Base-by-base conservation (phyloP, 1,139 yeast genomes). In the Torulaspora globosa region DNA sequence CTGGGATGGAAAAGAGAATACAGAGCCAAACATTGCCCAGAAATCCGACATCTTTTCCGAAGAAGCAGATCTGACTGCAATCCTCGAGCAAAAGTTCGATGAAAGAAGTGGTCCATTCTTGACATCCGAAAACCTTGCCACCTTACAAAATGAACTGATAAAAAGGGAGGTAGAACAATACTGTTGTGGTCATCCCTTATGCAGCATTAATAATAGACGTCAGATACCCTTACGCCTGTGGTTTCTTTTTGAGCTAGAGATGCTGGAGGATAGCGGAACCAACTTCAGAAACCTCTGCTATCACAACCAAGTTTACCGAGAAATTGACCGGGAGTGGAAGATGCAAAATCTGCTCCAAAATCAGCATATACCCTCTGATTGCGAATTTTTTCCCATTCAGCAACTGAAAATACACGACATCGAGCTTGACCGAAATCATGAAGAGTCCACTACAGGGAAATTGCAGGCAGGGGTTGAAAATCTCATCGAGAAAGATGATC, bases 231-330 rank as follows among this genome's bases (percentile, higher is more conserved):
- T 56, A 8, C 50, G 64, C 18, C 31, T 49, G 14, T 60, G 64
- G 64, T 57, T 63, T 33, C 47, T 63, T 8, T 63, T 63, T 39
- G 67, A 63, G 24, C 37, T 63, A 15, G 67, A 63, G 42, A 52
- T 62, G 58, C 46, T 55, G 5, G 45, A 39, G 5, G 53, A 54
- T 35, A 55, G 54, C 9, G 32, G 28, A 7, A 46, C 50, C 11
- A 62, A 61, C 43, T 44, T 62, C 15, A 55, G 67, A 43, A 53
- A 55, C 42, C 40, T 41, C 4, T 60, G 65, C 36, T 63, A 62
- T 41, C 49, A 52, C 33, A 37, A 50, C 7, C 47, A 54, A 23
- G 58, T 62, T 5, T 63, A 63, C 39, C 43, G 47, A n/a, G 37
- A 36, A 18, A 21, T 61, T 5, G 53, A 52, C 39, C 43, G 49